Evolutionary conservation across 768 basidiomycete genomes (phyloP).

Genomic region (Crucibulum laeve): DNA sequence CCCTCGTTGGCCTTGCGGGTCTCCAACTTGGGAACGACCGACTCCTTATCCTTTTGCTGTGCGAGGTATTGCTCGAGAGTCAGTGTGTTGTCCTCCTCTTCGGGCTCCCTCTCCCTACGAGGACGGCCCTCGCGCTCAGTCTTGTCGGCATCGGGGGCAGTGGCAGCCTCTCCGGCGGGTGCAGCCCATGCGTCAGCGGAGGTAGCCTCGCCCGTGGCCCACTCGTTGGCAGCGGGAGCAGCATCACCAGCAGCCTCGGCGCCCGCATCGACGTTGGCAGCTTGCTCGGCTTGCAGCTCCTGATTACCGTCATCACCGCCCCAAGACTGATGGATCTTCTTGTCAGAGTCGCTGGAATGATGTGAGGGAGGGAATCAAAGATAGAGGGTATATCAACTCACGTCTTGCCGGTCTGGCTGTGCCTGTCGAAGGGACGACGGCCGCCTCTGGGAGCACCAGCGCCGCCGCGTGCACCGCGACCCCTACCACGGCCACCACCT

Average conservation of each 20-base stretch:
- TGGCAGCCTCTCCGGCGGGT: slow-evolving; percentile 23
- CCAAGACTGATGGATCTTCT: slow-evolving; percentile 94
- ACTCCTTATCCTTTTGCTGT: slow-evolving; percentile 64
- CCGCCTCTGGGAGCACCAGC: slow-evolving; percentile 49
- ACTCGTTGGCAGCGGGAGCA: slow-evolving; percentile 4
- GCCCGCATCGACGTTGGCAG: slow-evolving; percentile 67
- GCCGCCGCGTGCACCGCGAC: slow-evolving; percentile 47
- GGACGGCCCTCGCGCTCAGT: slow-evolving; percentile 30
- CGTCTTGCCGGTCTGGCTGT: slow-evolving; percentile 84
- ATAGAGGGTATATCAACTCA: slow-evolving; percentile 29
- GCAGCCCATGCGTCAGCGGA: slow-evolving; percentile 24
- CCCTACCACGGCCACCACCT: slow-evolving; percentile 41
- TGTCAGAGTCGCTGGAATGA: slow-evolving; percentile 79
- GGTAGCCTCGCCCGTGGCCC: slow-evolving; percentile 13
- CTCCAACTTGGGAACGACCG: slow-evolving; percentile 75
- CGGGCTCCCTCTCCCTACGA: slow-evolving; percentile 56
- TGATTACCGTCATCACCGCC: slow-evolving; percentile 85
- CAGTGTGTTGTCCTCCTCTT: slow-evolving; percentile 91
- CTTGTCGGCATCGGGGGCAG: slow-evolving; percentile 36
- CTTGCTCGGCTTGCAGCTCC: slow-evolving; percentile 79
- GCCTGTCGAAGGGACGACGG: slow-evolving; percentile 80
- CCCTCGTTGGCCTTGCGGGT: slow-evolving; percentile 81
- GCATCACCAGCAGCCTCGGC: slow-evolving; percentile 35
- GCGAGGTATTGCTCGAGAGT: slow-evolving; percentile 93
- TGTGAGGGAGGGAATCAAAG: slow-evolving; percentile 9